Base-by-base conservation (phyloP, 176 grass and related monocot genomes). In the Paspalum notatum region DNA sequence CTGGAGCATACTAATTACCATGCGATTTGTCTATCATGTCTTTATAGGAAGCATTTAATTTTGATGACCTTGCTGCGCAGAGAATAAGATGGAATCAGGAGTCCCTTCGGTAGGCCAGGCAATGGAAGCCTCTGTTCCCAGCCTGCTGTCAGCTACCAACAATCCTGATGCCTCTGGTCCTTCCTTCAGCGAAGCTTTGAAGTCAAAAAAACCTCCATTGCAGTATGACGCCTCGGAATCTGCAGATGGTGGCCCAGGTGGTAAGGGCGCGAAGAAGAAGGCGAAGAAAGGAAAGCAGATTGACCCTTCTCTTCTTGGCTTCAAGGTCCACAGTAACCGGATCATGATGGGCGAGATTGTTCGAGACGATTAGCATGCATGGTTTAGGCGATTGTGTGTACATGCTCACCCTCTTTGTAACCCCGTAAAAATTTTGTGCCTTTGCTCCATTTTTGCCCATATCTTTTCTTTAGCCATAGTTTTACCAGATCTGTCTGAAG, bases 341-440 rank as follows among this genome's bases (percentile, higher is more conserved):
- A 96, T 96, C 63, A 88, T 99, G 93, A 99, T 95, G 97, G 97
- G 97, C 9, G 93, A 99, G 88, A 99, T 99, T 71, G 89, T 96
- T 59, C 90, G 97, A 12, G 93, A 95, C 49, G 97, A 99, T 71
- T 94, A 73, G 74, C 66, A 82, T 37, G 11, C 46, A 13, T 71
- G n/a, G 51, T 43, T 71, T 48, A 2, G 13, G 10, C 18, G 18
- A 32, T 75, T 71, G 26, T 87, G 43, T 92, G 77, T 85, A 90
- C 88, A 81, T 83, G 66, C 57, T 65, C 73, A 75, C 78, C 78
- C 57, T 89, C 22, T 80, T 78, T 74, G 76, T 82, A 78, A 82
- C 54, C 67, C 17, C 18, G 66, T 76, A 62, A 44, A 88, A 64
- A 67, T 85, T 88, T 80, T 86, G 73, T 63, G 12, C 82, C 50